Evolutionary conservation across 495 filamentous ascomycete genomes (phyloP), one percentile per base, ranked within the genome.

Genomic region (Umbilicaria muhlenbergii): DNA sequence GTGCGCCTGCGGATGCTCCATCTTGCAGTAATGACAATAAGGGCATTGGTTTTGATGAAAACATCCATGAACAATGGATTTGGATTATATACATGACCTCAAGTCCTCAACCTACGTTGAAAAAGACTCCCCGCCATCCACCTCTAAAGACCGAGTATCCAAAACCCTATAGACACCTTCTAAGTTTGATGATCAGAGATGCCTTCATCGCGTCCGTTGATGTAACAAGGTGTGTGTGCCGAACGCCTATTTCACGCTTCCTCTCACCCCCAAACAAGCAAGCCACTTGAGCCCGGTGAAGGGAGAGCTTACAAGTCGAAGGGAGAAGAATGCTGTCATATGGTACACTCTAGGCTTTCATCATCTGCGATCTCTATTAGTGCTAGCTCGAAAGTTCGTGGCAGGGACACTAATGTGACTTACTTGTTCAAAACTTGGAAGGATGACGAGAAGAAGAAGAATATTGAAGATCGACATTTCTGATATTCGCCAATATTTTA

Each of bases 171-270:
- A 16, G 36, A 17, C 16, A 32, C 60, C 70, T 70, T 73, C 73
- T 67, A 71, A 65, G 60, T 62, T 62, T 51, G 44, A 55, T 58
- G 62, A 48, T 96, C 91, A 96, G 91, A 96, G 86, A 86, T 94
- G 85, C 86, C 80, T 75, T 82, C 73, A 78, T 83, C 74, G 87
- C 92, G 89, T 94, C 81, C 87, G 86, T 83, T 67, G 55, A 68
- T 70, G 67, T 83, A 92, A 94, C 84, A 94, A 94, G 88, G 77
- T 80, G 67, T 64, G 73, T 94, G 91, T 95, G 91, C 85, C 88
- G 86, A 87, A 94, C 92, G 85, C 92, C 75, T 72, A 81, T 86
- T 74, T 98, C 91, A 98, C 69, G 66, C 76, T 83, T 71, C 74
- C 78, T 61, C 49, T 69, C 69, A 58, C 62, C 66, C 64, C 66